phyloP scores from a whole-genome alignment of 2,329 filamentous ascomycete species.

The Colletotrichum sp. region DNA sequence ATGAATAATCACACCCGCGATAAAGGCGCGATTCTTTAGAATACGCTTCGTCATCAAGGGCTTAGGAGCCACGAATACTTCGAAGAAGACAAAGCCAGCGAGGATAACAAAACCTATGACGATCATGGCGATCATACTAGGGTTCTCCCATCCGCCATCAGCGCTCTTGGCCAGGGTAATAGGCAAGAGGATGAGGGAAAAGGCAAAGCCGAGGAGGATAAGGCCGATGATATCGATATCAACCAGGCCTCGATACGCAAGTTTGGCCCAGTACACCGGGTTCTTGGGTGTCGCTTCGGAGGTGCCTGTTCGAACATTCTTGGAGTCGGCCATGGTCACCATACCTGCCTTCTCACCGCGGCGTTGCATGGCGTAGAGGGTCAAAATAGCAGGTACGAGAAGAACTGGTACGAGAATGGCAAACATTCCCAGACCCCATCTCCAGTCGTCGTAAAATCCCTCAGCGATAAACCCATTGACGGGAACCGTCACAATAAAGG shows the following conservation, averaged over 20 bases:
- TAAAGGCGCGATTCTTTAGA: conserved; percentile 34
- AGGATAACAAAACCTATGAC: conserved; percentile 29
- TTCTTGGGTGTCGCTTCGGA: conserved; percentile 8
- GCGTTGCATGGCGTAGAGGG: conserved; percentile 60
- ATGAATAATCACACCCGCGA: conserved; percentile 31
- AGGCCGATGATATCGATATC: conserved; percentile 66
- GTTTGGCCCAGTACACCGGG: conserved; percentile 25
- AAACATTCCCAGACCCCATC: conserved; percentile 69
- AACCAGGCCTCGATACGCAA: conserved; percentile 44
- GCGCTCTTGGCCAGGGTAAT: conserved; percentile 55
- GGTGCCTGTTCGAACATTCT: conserved; percentile 37
- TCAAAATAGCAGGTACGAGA: conserved; percentile 58
- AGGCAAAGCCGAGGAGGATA: conserved; percentile 59
- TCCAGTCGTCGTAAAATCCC: conserved; percentile 51
- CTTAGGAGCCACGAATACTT: conserved; percentile 34
- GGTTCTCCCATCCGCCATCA: conserved; percentile 35
- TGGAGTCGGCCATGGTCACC: conserved; percentile 37
- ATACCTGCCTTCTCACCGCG: conserved; percentile 61
- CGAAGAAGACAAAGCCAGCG: conserved; percentile 36
- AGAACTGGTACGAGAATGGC: conserved; percentile 64
- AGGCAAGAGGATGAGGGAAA: conserved; percentile 66
- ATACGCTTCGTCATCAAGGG: conserved; percentile 36
- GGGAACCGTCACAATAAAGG: conserved; percentile 40
- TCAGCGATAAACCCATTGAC: conserved; percentile 47
- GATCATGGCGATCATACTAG: conserved; percentile 32